Base-by-base conservation (phyloP, 75 land plant species). In the Azolla pinnata region DNA sequence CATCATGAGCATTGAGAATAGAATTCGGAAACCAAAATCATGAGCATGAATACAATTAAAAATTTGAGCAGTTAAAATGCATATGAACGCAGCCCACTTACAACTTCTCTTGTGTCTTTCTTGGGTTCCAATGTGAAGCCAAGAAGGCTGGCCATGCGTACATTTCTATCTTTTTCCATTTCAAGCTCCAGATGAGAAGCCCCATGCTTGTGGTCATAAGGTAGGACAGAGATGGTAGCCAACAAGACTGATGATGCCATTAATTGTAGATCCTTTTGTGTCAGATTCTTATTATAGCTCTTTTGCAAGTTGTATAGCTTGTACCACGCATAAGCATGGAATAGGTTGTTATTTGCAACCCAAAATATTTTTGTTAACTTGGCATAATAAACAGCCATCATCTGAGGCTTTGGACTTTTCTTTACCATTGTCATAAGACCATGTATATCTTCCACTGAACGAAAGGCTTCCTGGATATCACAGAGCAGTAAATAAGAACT, bases 341-440 rank as follows among this genome's bases (percentile, higher is more conserved):
- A 84, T 2, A 91, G 74, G 67, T 82, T 86, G 60, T 79, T 82
- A 0, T 77, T 67, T 18, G 88, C 79, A 40, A 84, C 71, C 88
- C 86, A 76, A 57, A 88, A 91, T 34, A 91, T 88, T 40, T 87
- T 87, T 23, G 87, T 84, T 27, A 91, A 34, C 66, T 91, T 91
- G 20, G 88, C 78, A 74, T 91, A 88, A 51, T 84, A 91, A 17
- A 82, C 67, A 47, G 83, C 93, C 95, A 91, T 84, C 70, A 88
- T 62, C 21, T 86, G 84, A 27, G 97, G 75, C 46, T 91, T 91
- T 1, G 93, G 97, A 8, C 75, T 70, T 69, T 82, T 82, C 63
- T 91, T 91, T 24, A 91, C 97, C 82, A 91, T 77, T 45, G 80
- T 78, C 97, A 91, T 91, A 58, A 91, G 72, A n/a, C 88, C 93